phyloP scores from a whole-genome alignment of 2,329 filamentous ascomycete genomes.

The Sporothrix brasiliensis region DNA sequence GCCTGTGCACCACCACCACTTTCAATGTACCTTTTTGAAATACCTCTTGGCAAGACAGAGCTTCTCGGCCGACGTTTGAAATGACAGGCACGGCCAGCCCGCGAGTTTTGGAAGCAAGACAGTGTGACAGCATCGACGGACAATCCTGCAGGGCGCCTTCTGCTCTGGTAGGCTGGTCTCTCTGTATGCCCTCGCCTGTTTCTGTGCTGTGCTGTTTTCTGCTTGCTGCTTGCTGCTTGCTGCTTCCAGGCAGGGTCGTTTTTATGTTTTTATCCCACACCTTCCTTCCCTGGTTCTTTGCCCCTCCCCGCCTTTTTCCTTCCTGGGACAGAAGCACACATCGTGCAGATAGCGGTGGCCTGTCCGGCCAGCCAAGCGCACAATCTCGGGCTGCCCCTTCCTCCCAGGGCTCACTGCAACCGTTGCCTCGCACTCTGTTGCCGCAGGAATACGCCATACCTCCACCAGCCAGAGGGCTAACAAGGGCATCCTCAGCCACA shows the following conservation, averaged over 20 bases:
- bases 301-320: slow-evolving; percentile 31
- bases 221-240: background rate
- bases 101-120: background rate
- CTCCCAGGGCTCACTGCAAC: slow-evolving; percentile 15
- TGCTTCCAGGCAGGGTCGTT: slow-evolving; percentile 11
- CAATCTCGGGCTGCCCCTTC: slow-evolving; percentile 20
- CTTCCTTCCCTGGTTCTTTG: slow-evolving; percentile 30
- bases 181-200: background rate
- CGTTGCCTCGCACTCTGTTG: slow-evolving; percentile 18
- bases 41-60: background rate
- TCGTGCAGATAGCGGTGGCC: slow-evolving; percentile 23
- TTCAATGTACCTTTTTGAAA: slow-evolving; percentile 5
- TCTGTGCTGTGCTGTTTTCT: background rate
- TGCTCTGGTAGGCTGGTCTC: slow-evolving; percentile 2
- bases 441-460: slow-evolving; percentile 14
- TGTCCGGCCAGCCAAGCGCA: slow-evolving; percentile 20
- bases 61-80: background rate
- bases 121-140: slow-evolving; percentile 13
- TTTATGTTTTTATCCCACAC: slow-evolving; percentile 20
- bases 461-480: background rate
- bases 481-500: background rate
- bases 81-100: slow-evolving; percentile 4
- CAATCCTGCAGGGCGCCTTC: background rate
- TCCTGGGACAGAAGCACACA: slow-evolving; percentile 1
- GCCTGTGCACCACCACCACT: background rate